These are phyloP conservation scores for Haplosporangium gracile DNA, from an alignment of 192 early-diverging fungal genomes.

Conservation along the genomic window DNA sequence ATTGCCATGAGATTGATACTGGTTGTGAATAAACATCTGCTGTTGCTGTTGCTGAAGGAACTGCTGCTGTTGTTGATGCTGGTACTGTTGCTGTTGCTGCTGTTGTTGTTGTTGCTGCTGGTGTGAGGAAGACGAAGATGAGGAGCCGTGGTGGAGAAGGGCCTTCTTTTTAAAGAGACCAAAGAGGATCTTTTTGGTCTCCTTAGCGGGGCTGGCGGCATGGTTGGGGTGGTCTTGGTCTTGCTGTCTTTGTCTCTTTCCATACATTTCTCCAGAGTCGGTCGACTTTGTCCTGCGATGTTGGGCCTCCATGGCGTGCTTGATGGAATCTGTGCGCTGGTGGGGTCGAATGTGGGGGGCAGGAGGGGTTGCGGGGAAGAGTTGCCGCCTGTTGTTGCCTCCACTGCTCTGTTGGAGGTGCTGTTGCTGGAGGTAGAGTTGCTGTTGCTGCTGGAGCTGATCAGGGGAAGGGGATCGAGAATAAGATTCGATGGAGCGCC, in stretches of 20 bases:
- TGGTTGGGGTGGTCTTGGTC: slow-evolving; percentile 23
- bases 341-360: slow-evolving; percentile 18
- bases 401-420: slow-evolving; percentile 5
- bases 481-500: slow-evolving; percentile 37
- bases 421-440: background rate
- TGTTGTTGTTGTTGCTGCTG: slow-evolving; percentile 9
- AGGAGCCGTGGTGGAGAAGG: slow-evolving; percentile 18
- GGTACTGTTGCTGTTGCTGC: background rate
- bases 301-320: slow-evolving; percentile 27
- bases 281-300: slow-evolving; percentile 50
- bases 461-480: slow-evolving; percentile 47
- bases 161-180: slow-evolving; percentile 33
- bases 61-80: slow-evolving; percentile 4
- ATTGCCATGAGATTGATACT: slow-evolving; percentile 1
- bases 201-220: slow-evolving; percentile 28
- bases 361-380: slow-evolving; percentile 17
- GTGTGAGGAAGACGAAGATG: background rate
- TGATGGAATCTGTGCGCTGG: slow-evolving; percentile 42
- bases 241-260: slow-evolving; percentile 12
- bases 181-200: slow-evolving; percentile 38
- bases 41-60: slow-evolving; percentile 10
- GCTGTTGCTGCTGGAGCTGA: slow-evolving; percentile 9
- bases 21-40: slow-evolving; percentile 5
- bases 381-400: background rate
- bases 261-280: slow-evolving; percentile 25